Evolutionary conservation across 2,329 filamentous ascomycete species (phyloP), one percentile per base, ranked within the genome.

Genomic region (Talaromyces funiculosus): DNA sequence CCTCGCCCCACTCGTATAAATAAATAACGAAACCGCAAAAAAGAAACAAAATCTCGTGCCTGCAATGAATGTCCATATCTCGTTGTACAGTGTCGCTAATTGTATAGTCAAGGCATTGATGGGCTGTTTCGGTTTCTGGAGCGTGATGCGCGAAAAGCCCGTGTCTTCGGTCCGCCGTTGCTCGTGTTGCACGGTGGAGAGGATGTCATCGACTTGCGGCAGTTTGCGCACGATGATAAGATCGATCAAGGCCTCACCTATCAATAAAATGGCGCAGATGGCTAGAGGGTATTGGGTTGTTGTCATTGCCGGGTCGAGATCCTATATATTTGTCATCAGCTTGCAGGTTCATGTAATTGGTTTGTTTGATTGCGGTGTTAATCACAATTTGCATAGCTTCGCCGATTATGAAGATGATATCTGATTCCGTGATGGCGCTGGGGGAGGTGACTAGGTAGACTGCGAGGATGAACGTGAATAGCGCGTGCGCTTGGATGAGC

Each of bases 361-460:
- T 37, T 40, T 20, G 16, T 29, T 12, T 12, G 16, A 14, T 16
- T 26, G 20, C 20, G 16, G 54, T 18, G 29, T 22, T 7, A 53
- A 60, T 38, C 81, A 93, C 90, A 72, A 96, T 83, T 67, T 87
- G 85, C 86, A 95, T 90, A 57, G 90, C 86, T 74, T 95, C 89
- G 59, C 91, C 91, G 26, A 96, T 78, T 31, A 96, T 83, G 67
- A 86, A 90, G 53, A 96, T 90, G 22, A 96, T 74, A 57, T 88
- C 86, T 69, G 95, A 90, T 70, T 93, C 88, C 53, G 89, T 86
- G 68, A 97, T 81, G 45, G 84, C 81, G 63, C 79, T 77, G 5
- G 92, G 92, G 61, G 82, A 86, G 43, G 85, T 88, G 68, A 95
- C 81, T 77, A 97, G 88, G 79, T 94, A 90, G 76, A 88, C 92